Evolutionary conservation across 257 asterid genomes (phyloP), one percentile per base, ranked within the genome.

Genomic region (Solanum boliviense): DNA sequence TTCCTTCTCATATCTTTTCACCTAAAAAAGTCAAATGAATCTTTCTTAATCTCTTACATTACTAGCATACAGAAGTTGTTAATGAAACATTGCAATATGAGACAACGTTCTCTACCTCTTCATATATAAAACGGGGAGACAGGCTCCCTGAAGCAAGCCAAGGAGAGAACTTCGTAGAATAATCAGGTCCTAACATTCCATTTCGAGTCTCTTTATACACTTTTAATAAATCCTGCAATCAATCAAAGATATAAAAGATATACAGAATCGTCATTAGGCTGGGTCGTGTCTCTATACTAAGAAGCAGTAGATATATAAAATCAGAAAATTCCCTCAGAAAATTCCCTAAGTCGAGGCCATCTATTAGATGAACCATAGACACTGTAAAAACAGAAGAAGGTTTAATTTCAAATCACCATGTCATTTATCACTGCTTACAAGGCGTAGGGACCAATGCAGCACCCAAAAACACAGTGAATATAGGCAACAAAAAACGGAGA

Each of bases 101-200:
- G 25, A 83, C 65, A 36, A 89, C 62, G 48, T 72, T 62, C 35
- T 71, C 23, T 93, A 95, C 99, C 97, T 97, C 98, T 91, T 95
- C 98, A 82, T 92, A 91, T 81, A 97, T 93, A 76, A 94, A 91
- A 86, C 98, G 98, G 56, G 99, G 98, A 29, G 99, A 97, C 84
- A 97, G 93, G 93, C 96, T 91, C 87, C 99, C 99, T 34, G 95
- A 91, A 79, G 98, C 99, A 81, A 97, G 98, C 99, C 99, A 97
- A 56, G 98, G 95, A 74, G 99, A 97, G 88, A 97, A 93, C 86
- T 97, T 97, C 35, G 99, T 95, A 4, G 99, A 97, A 92, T 95
- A 97, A 89, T 94, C 98, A 86, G 98, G 93, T 65, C 99, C 99
- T 60, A 95, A 83, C 99, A 97, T 93, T 67, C 98, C 99, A 88